A percentile compares a stretch with the other conserved stretches of the same genome.
Conservation (phyloP, 1,139 yeast genomes). For the Kurtzmaniella quercitrusa region DNA sequence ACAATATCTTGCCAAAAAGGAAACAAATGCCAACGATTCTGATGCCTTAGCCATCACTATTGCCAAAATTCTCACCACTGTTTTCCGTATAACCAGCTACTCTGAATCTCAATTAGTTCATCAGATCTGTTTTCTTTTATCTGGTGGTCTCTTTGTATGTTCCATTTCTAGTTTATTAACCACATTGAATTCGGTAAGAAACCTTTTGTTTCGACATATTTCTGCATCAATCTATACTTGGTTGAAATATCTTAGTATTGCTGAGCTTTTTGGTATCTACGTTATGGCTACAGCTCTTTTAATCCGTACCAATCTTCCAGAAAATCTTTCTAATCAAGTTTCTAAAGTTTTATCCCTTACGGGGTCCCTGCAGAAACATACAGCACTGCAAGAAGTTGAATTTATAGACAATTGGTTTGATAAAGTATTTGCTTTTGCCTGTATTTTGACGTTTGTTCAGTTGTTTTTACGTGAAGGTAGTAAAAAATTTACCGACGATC, state of each 20-base stretch:
- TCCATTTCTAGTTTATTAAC: conserved; percentile 60
- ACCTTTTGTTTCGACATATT: conserved; percentile 20
- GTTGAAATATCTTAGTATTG: conserved; percentile 49
- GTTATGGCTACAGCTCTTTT: conserved; percentile 76
- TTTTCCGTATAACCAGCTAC: conserved; percentile 24
- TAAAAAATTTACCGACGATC: conserved; percentile 13
- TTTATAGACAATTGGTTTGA: conserved; percentile 82
- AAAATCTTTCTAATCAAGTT: conserved; percentile 49
- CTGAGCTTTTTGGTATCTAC: conserved; percentile 74
- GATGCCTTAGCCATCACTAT: conserved; percentile 68
- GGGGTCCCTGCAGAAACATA: conserved; percentile 24
- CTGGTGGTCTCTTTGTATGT: conserved; percentile 63
- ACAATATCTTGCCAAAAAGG: conserved; percentile 10
- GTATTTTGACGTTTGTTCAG: conserved; percentile 48
- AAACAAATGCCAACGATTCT: conserved; percentile 19
- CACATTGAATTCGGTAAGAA: conserved; percentile 43
- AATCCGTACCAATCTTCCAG: conserved; percentile 70
- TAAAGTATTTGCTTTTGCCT: conserved; percentile 58
- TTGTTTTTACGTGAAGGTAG: conserved; percentile 24
- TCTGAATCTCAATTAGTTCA: conserved; percentile 54
- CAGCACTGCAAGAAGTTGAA: conserved; percentile 38
- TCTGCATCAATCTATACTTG: conserved; percentile 26
- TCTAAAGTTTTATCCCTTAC: conserved; percentile 41
- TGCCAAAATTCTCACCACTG: conserved; percentile 41
- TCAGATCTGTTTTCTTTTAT: conserved; percentile 59